These are phyloP conservation scores for Paxillus rubicundulus DNA, from an alignment of 768 basidiomycete genomes.

Conservation along the genomic window DNA sequence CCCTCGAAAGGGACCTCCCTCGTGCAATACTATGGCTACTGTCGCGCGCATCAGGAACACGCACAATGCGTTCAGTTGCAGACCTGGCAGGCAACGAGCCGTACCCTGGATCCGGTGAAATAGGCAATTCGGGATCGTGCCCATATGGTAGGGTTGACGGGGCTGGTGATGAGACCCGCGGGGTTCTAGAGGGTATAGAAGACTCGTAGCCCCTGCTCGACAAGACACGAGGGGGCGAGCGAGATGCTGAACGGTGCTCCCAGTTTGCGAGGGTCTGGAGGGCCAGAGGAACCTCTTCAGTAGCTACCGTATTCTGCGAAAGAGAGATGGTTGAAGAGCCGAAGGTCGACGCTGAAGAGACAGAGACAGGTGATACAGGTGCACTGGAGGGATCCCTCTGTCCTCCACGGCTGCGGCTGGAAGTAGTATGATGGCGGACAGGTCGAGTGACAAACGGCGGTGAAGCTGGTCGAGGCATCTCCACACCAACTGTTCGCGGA, in stretches of 20 bases:
- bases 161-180: constrained; percentile 26
- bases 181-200: constrained; percentile 14
- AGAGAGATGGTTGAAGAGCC: constrained; percentile 18
- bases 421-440: constrained; percentile 34
- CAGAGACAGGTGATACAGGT: constrained; percentile 31
- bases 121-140: constrained; percentile 28
- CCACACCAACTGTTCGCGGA: constrained; percentile 13
- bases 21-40: constrained; percentile 28
- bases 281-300: constrained; percentile 19
- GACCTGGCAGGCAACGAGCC: constrained; percentile 27
- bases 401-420: constrained; percentile 31
- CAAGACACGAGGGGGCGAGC: constrained; percentile 11
- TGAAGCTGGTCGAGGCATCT: constrained; percentile 27
- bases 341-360: constrained; percentile 27
- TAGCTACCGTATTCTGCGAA: constrained; percentile 14
- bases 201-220: constrained; percentile 15
- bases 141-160: constrained; percentile 21
- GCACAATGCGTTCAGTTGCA: constrained; percentile 33
- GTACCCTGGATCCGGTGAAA: constrained; percentile 13
- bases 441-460: constrained; percentile 34
- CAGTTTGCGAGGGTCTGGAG: constrained; percentile 14
- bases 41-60: constrained; percentile 26
- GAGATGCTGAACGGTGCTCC: constrained; percentile 23
- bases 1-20: constrained; percentile 32
- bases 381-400: constrained; percentile 31